Evolutionary conservation across 2,329 filamentous ascomycete species (phyloP).

Genomic region (Knufia petricola): DNA sequence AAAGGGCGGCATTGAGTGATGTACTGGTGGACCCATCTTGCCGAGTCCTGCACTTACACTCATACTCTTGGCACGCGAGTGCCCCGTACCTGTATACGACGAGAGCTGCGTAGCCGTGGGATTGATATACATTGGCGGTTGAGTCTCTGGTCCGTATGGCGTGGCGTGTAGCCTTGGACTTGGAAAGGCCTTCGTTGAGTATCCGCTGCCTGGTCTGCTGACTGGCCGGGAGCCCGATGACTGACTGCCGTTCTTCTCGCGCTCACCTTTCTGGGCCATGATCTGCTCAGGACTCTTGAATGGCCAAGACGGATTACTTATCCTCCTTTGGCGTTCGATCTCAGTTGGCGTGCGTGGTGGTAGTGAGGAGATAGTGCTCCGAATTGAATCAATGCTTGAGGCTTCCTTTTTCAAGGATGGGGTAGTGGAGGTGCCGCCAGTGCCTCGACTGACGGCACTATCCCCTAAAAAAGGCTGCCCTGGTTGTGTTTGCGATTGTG

Average conservation of each 20-base stretch:
- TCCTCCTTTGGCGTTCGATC: constrained; percentile 20
- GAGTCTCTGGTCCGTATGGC: constrained; percentile 15
- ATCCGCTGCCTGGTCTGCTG: constrained; percentile 21
- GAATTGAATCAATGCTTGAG: constrained; percentile 16
- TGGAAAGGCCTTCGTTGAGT: constrained; percentile 16
- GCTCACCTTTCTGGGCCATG: constrained; percentile 21
- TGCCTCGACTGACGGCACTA: constrained; percentile 11
- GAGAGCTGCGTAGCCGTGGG: constrained; percentile 23
- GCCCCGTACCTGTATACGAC: constrained; percentile 17
- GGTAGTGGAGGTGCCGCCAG: constrained; percentile 7
- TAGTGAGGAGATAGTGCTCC: constrained; percentile 13
- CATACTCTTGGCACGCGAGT: constrained; percentile 14
- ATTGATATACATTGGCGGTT: constrained; percentile 23
- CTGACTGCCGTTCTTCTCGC: constrained; percentile 16
- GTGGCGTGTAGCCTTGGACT: constrained; percentile 16
- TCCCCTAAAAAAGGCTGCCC: constrained; percentile 11
- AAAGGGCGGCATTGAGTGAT: constrained; percentile 11
- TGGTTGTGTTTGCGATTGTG: constrained; percentile 3
- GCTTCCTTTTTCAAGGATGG: constrained; percentile 10
- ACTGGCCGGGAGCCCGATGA: constrained; percentile 16
- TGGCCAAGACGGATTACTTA: constrained; percentile 23
- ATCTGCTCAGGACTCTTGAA: constrained; percentile 24
- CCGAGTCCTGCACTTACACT: constrained; percentile 15
- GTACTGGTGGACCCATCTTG: constrained; percentile 11
- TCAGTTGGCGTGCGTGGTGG: constrained; percentile 21